Percentiles rank a stretch among this genome's conserved stretches.
Conservation (phyloP, 2,329 filamentous ascomycete species). For the Fusarium illudens region DNA sequence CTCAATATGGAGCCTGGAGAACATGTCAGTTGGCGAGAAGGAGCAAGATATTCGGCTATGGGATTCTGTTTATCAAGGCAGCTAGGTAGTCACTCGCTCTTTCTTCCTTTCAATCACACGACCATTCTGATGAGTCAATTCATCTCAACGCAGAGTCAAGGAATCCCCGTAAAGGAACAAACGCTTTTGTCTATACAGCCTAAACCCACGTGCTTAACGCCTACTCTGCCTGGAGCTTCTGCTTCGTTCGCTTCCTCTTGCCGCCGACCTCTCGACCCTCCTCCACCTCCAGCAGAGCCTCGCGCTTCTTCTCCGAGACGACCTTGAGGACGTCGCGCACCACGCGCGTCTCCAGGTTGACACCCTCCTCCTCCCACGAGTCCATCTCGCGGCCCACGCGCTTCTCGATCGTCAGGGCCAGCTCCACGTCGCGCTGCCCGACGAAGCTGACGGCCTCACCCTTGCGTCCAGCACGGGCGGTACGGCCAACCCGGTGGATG, state of each 20-base stretch:
- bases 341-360: slow-evolving; percentile 92
- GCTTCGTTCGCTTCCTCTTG: slow-evolving; percentile 73
- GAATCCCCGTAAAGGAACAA: not conserved
- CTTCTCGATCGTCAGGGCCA: slow-evolving; percentile 89
- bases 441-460: slow-evolving; percentile 89
- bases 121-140: too few relatives aligned
- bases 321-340: slow-evolving; percentile 85
- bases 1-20: too few relatives aligned
- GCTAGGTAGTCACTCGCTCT: too few relatives aligned
- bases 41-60: too few relatives aligned
- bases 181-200: slow-evolving; percentile 22
- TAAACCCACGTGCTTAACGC: not conserved
- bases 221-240: slow-evolving; percentile 58
- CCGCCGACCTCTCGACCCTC: slow-evolving; percentile 91
- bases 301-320: slow-evolving; percentile 94
- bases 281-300: slow-evolving; percentile 89
- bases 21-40: too few relatives aligned
- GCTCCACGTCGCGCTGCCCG: slow-evolving; percentile 89
- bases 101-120: too few relatives aligned
- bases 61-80: too few relatives aligned
- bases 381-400: slow-evolving; percentile 83
- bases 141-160: not conserved
- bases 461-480: slow-evolving; percentile 85
- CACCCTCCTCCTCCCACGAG: slow-evolving; percentile 86
- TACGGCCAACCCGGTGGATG: slow-evolving; percentile 94